Base-by-base conservation (phyloP, 2,329 filamentous ascomycete species). In the Davidsoniella virescens region DNA sequence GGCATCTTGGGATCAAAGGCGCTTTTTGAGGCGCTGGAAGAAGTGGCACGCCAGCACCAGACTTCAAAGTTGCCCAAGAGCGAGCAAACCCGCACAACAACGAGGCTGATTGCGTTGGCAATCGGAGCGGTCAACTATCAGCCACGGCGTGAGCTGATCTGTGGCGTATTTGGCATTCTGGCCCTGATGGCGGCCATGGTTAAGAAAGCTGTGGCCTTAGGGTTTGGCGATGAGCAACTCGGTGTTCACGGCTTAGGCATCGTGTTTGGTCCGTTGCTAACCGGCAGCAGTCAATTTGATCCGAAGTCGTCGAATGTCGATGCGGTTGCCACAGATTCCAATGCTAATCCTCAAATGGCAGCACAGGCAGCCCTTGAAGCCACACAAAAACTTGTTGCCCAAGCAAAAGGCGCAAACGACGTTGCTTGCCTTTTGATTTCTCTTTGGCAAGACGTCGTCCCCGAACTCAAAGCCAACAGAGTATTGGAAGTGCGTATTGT, bases 241-340 rank as follows among this genome's bases (percentile, higher is more conserved):
- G 51, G 76, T 80, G 53, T 57, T 78, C 43, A 82, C 82, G 78
- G 78, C 75, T 9, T 83, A 80, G 75, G 78, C 0, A 76, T 80
- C 47, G 66, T 82, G 1, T 82, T 84, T 59, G 80, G 78, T 0
- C 79, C 80, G 1, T 64, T 84, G 0, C 63, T 84, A 4, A 60
- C 82, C 2, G 75, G 78, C 2, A 50, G 39, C 16, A 40, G 47
- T 20, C 47, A 39, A 14, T 44, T 41, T 39, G 47, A 49, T 29
- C 38, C 39, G 12, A 49, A 49, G 39, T 33, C 26, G 10, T 20
- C 38, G 12, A 18, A 29, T 36, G 17, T 23, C 17, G 25, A 49
- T 14, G 20, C 18, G 23, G 38, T 25, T 18, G 25, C 25, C n/a
- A n/a, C 47, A 6, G 20, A 12, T 12, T 23, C 41, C 9, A 20